phyloP scores from a whole-genome alignment of 2,329 filamentous ascomycete species.

The Penicillium frequentans region DNA sequence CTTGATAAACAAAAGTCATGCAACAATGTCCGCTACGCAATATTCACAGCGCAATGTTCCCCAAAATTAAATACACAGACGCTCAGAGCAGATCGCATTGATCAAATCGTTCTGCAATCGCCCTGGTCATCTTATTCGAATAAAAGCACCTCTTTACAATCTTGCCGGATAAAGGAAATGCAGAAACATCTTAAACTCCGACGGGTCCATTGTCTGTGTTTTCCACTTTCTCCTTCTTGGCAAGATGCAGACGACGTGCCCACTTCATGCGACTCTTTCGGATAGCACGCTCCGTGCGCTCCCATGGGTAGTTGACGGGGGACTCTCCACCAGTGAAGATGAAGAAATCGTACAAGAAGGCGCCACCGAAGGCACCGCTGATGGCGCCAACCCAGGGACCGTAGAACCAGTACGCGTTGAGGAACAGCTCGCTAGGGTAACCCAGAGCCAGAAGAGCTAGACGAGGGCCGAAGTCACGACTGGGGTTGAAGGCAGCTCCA shows the following conservation, averaged over 20 bases:
- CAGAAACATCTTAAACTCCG: background rate
- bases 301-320: constrained; percentile 53
- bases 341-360: constrained; percentile 52
- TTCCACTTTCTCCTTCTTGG: constrained; percentile 3
- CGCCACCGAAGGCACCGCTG: constrained; percentile 44
- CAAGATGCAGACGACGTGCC: constrained; percentile 28
- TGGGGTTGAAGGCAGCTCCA: constrained; percentile 50
- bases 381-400: constrained; percentile 44
- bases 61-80: background rate
- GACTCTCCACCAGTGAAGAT: constrained; percentile 54
- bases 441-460: constrained; percentile 48
- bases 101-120: background rate
- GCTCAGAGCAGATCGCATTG: background rate
- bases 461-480: constrained; percentile 52
- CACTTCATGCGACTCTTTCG: constrained; percentile 46
- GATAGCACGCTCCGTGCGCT: constrained; percentile 41
- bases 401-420: constrained; percentile 49
- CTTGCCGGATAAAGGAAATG: too few species aligned
- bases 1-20: background rate
- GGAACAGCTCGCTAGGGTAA: constrained; percentile 45
- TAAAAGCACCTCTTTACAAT: too few species aligned
- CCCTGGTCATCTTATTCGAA: background rate
- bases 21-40: background rate
- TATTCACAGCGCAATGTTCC: background rate
- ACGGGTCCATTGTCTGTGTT: background rate